Evolutionary conservation across 2,329 filamentous ascomycete genomes (phyloP), one percentile per base, ranked within the genome.

Genomic region (Metarhizium anisopliae): DNA sequence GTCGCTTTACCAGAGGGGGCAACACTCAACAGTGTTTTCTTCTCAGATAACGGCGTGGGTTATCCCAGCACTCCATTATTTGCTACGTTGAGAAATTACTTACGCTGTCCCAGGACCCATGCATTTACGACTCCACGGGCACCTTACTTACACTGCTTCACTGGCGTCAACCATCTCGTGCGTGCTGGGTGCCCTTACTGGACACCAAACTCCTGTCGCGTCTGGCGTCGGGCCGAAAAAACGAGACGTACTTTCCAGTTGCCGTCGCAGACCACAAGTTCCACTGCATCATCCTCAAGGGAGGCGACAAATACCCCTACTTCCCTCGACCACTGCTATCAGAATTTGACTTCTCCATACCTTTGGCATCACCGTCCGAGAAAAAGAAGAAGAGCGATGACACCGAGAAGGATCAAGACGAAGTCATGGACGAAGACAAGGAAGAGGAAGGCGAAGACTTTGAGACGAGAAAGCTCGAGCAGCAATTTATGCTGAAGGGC

Each of bases 201-300:
- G 93, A 99, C 71, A 99, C 95, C 0, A 90, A 81, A 57, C 83
- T 87, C 42, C 78, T 99, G 11, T 80, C 89, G 1, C 90, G 94
- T 59, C 81, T 96, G 3, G 87, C 89, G 0, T 85, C 84, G 2
- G 94, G 94, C 30, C 85, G 86, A 56, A 96, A 96, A 70, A 82
- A 87, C 60, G 94, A 99, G 72, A 83, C 79, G 0, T 99, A 99
- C 75, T 99, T 92, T 82, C 94, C 94, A 1, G 90, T 99, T 36
- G 94, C 94, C 1, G 92, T 97, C 1, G 90, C 93, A 2, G 85
- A 92, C 64, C 81, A 88, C 66, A 93, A 88, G 66, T 99, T 99
- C 72, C 93, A 97, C 77, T 99, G 95, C 74, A 96, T 99, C 72
- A 97, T 99, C 64, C 85, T 99, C 67, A 99, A 99, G 74, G 94